phyloP scores from a whole-genome alignment of 331 rosid genomes.

The Telfairia occidentalis region DNA sequence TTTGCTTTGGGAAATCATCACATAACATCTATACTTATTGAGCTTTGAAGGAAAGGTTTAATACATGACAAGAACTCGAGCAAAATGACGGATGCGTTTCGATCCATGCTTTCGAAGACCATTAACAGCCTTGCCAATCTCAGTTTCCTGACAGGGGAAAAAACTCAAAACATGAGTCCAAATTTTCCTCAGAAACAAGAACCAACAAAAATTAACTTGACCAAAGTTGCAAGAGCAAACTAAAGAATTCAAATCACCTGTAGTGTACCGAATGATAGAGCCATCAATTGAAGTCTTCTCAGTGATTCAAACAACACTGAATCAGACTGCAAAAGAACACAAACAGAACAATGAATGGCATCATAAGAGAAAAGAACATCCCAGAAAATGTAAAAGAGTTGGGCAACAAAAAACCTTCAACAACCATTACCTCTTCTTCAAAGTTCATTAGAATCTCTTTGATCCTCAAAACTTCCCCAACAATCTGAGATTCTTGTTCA shows the following conservation, averaged over 20 bases:
- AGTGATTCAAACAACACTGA: slow-evolving; percentile 56
- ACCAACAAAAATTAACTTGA: not conserved
- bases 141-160: slow-evolving; percentile 55
- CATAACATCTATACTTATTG: not conserved
- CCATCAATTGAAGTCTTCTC: slow-evolving; percentile 82
- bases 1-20: not conserved
- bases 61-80: slow-evolving; percentile 54
- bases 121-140: slow-evolving; percentile 82
- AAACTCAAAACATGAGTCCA: not conserved
- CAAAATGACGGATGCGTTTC: slow-evolving; percentile 42
- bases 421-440: slow-evolving; percentile 40
- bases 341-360: not conserved
- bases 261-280: slow-evolving; percentile 47
- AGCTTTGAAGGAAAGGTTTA: slow-evolving; percentile 9
- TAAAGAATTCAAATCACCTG: slow-evolving; percentile 43
- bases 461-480: slow-evolving; percentile 71
- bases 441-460: slow-evolving; percentile 33
- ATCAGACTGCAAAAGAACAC: slow-evolving; percentile 49
- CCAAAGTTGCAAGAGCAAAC: slow-evolving; percentile 5
- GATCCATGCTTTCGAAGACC: slow-evolving; percentile 61
- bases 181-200: slow-evolving; percentile 10
- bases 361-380: not conserved
- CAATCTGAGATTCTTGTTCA: slow-evolving; percentile 48
- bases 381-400: not conserved
- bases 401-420: not conserved